Evolutionary conservation across 2,329 filamentous ascomycete species (phyloP).

Genomic region (Pleoardoris graminearum): DNA sequence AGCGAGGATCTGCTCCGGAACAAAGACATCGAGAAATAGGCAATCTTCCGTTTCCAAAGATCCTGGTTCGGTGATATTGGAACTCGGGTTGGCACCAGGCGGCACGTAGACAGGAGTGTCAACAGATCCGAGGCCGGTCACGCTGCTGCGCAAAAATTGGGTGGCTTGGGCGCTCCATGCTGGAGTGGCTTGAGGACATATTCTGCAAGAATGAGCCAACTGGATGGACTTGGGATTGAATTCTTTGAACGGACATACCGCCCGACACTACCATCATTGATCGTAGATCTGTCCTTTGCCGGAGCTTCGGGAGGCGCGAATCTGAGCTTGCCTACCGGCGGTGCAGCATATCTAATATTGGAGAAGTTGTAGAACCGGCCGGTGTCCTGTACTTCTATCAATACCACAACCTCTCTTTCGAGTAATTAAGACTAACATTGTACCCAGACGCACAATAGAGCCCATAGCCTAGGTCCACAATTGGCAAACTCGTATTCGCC

Average conservation of each 20-base stretch:
- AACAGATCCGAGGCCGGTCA: conserved; percentile 37
- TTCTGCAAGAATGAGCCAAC: conserved; percentile 20
- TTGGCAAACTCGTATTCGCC: conserved; percentile 40
- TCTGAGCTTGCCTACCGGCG: conserved; percentile 56
- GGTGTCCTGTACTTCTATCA: conserved; percentile 33
- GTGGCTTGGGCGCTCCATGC: conserved; percentile 48
- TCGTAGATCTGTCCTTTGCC: conserved; percentile 46
- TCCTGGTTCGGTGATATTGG: conserved; percentile 24
- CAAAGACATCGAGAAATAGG: conserved; percentile 53
- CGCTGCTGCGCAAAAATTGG: conserved; percentile 38
- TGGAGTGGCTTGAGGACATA: conserved; percentile 45
- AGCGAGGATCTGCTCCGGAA: conserved; percentile 47
- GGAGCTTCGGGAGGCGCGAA: conserved; percentile 55
- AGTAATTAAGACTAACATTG: conserved; percentile 43
- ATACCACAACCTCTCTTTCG: neutral
- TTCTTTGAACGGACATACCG: conserved; percentile 24
- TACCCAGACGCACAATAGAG: conserved; percentile 53
- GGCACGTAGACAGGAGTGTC: conserved; percentile 28
- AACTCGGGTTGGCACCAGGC: conserved; percentile 32
- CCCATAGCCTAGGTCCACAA: conserved; percentile 59
- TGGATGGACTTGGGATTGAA: neutral
- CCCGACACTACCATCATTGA: conserved; percentile 51
- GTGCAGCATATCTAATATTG: conserved; percentile 61
- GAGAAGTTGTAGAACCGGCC: conserved; percentile 58
- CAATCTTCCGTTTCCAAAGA: conserved; percentile 52